Percentiles rank a stretch among this genome's conserved stretches.
phyloP scores from a whole-genome alignment of 2,329 filamentous ascomycete species.

The Immersiporthe knoxdaviesiana region DNA sequence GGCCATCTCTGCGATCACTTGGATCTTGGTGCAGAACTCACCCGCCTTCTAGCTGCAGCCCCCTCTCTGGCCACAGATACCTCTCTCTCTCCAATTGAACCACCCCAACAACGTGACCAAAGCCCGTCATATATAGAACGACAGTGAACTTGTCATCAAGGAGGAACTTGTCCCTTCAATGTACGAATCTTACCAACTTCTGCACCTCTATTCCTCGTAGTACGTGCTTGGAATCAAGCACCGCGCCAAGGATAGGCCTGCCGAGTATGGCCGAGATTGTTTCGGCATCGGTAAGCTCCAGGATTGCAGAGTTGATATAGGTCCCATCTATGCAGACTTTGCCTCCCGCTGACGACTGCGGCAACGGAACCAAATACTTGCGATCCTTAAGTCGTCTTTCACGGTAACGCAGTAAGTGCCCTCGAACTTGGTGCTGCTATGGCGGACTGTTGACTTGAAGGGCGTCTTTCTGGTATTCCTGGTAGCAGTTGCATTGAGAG shows the following conservation, averaged over 20 bases:
- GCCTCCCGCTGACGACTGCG: constrained; percentile 12
- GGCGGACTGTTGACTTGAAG: background rate
- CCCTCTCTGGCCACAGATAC: background rate
- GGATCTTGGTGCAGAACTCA: background rate
- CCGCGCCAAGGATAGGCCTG: background rate
- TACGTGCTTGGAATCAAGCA: background rate
- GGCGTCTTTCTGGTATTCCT: background rate
- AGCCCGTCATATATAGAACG: background rate
- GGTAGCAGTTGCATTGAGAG: background rate
- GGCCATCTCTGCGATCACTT: constrained; percentile 12
- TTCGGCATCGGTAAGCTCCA: constrained; percentile 15
- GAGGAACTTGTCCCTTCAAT: background rate
- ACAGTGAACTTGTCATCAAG: background rate
- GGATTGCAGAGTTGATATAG: constrained; percentile 12
- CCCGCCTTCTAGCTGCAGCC: background rate
- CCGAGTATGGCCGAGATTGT: constrained; percentile 1
- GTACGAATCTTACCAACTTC: background rate
- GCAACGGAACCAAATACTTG: background rate
- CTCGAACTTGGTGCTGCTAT: background rate
- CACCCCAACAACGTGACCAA: background rate
- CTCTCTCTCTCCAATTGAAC: background rate
- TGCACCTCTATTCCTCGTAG: background rate
- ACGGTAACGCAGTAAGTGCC: background rate
- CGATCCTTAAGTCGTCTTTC: background rate
- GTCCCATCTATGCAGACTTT: constrained; percentile 11